Percentiles rank a stretch among this genome's conserved stretches.
Conservation (phyloP, 768 basidiomycete genomes). For the Boletus pseudopeckii region DNA sequence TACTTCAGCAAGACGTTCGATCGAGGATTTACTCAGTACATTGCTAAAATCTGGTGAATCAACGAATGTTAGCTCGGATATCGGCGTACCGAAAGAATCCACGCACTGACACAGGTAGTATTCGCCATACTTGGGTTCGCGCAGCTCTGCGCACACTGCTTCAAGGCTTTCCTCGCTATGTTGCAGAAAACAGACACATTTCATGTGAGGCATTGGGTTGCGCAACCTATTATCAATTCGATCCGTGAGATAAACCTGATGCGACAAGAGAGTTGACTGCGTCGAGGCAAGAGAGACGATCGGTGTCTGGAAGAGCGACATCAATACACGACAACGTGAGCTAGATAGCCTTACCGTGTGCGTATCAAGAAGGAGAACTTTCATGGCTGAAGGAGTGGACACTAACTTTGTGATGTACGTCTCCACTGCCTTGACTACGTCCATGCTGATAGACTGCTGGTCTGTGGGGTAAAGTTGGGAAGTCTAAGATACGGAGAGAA, state of each 20-base stretch:
- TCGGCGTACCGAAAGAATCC: slow-evolving; percentile 39
- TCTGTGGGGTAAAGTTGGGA: not conserved
- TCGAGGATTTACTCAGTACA: slow-evolving; percentile 80
- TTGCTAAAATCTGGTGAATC: slow-evolving; percentile 84
- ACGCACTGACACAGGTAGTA: slow-evolving; percentile 99
- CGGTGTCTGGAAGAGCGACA: slow-evolving; percentile 63
- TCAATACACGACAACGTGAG: not conserved
- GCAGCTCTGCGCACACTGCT: slow-evolving; percentile 78
- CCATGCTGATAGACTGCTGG: slow-evolving; percentile 52
- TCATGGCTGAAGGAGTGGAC: slow-evolving; percentile 84
- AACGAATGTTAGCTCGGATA: slow-evolving; percentile 15
- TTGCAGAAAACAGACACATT: slow-evolving; percentile 92
- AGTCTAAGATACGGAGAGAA: not conserved
- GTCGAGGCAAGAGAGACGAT: slow-evolving; percentile 94
- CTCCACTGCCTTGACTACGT: slow-evolving; percentile 92
- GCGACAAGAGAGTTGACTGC: slow-evolving; percentile 87
- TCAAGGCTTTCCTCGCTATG: slow-evolving; percentile 78
- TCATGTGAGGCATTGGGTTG: slow-evolving; percentile 93
- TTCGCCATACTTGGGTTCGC: slow-evolving; percentile 92
- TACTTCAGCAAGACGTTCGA: slow-evolving; percentile 89
- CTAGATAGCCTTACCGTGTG: slow-evolving; percentile 70
- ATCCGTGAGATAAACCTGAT: slow-evolving; percentile 98
- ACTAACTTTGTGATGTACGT: slow-evolving; percentile 90
- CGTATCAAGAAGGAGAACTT: slow-evolving; percentile 89
- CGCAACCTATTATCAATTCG: slow-evolving; percentile 92